A percentile compares a stretch with the other conserved stretches of the same genome.
Conservation (phyloP, 352 stramenopile genomes). For the Globisporangium spinosum region DNA sequence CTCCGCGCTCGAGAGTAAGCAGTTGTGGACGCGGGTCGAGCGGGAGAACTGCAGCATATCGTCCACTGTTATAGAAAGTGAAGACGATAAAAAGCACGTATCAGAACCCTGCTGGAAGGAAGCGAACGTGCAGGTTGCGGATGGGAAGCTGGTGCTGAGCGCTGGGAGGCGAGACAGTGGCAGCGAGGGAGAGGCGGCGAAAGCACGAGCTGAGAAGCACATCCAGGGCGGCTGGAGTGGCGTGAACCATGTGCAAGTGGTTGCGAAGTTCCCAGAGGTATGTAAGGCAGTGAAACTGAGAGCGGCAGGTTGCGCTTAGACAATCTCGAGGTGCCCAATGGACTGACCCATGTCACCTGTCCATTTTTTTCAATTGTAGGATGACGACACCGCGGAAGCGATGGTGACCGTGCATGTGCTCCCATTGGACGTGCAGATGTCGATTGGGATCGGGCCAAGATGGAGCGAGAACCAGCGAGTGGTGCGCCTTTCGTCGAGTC, state of each 20-base stretch:
- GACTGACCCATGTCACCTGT: not conserved
- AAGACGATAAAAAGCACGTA: not conserved
- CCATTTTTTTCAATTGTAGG: not conserved
- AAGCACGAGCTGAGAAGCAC: slow-evolving; percentile 5
- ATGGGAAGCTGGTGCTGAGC: slow-evolving; percentile 10
- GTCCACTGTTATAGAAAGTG: not conserved
- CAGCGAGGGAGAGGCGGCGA: slow-evolving; percentile 2
- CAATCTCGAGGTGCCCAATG: not conserved
- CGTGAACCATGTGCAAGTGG: slow-evolving; percentile 12
- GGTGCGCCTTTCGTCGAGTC: slow-evolving; percentile 27
- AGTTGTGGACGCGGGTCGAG: slow-evolving; percentile 17
- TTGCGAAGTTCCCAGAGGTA: slow-evolving; percentile 13
- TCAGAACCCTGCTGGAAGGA: slow-evolving; percentile 20
- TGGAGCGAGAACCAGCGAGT: slow-evolving; percentile 15
- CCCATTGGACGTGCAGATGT: slow-evolving; percentile 24
- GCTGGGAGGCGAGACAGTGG: not conserved
- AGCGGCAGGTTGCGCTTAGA: not conserved
- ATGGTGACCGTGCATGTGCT: slow-evolving; percentile 26
- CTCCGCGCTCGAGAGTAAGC: slow-evolving; percentile 20
- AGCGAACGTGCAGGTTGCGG: slow-evolving; percentile 16
- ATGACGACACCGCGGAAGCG: slow-evolving; percentile 17
- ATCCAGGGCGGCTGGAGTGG: slow-evolving; percentile 6
- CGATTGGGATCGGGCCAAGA: slow-evolving; percentile 19
- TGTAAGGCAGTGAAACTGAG: not conserved
- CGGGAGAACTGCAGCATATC: slow-evolving; percentile 13